Conservation (phyloP, 495 filamentous ascomycete species). For the Aspergillus sclerotiicarbonarius region DNA sequence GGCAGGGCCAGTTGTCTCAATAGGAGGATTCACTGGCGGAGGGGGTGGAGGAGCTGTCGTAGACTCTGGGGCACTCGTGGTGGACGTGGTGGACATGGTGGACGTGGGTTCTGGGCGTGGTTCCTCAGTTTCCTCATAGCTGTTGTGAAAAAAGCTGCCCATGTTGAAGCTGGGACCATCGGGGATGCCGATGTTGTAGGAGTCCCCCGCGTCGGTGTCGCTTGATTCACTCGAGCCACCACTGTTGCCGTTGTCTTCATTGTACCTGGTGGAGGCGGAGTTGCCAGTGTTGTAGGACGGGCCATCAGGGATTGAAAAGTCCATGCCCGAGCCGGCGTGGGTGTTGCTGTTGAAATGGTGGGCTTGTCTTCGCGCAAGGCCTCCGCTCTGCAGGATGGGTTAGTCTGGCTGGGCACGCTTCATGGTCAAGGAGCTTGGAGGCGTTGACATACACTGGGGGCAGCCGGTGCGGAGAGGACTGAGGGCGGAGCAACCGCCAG, state of each 20-base stretch:
- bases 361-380: constrained; percentile 13
- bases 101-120: constrained; percentile 21
- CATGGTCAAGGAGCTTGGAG: neutral
- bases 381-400: constrained; percentile 3
- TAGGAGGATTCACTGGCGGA: neutral
- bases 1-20: constrained; percentile 10
- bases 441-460: constrained; percentile 12
- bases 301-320: constrained; percentile 29
- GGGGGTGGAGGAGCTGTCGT: constrained; percentile 10
- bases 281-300: constrained; percentile 22
- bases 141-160: constrained; percentile 21
- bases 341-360: constrained; percentile 21
- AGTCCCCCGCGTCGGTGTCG: constrained; percentile 21
- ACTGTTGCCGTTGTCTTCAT: constrained; percentile 8
- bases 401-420: neutral
- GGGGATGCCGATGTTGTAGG: constrained; percentile 29
- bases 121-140: constrained; percentile 20
- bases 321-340: constrained; percentile 28
- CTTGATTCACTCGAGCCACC: constrained; percentile 11
- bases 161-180: constrained; percentile 27
- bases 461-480: constrained; percentile 32
- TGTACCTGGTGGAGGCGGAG: constrained; percentile 18
- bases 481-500: constrained; percentile 33
- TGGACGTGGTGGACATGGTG: neutral
- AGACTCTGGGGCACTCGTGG: constrained; percentile 3